Conservation (phyloP, 495 filamentous ascomycete genomes). For the Xylaria palmicola region DNA sequence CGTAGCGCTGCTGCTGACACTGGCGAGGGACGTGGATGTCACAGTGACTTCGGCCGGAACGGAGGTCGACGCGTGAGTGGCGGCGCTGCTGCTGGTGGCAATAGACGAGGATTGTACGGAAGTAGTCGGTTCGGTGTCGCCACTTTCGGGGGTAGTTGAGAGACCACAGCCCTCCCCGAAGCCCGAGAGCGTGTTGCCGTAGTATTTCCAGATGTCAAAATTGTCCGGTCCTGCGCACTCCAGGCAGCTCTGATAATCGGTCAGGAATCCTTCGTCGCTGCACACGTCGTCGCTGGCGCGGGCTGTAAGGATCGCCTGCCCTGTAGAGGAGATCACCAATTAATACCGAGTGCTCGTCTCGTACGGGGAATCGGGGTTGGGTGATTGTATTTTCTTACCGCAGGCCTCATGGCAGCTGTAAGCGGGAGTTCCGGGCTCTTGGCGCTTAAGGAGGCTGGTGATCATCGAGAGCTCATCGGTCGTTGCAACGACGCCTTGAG, state of each 20-base stretch:
- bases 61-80: background rate
- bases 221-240: constrained; percentile 46
- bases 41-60: background rate
- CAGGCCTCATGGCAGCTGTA: constrained; percentile 53
- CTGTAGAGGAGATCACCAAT: constrained; percentile 20
- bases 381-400: constrained; percentile 30
- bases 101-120: too few species aligned
- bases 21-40: background rate
- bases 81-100: too few species aligned
- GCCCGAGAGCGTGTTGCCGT: constrained; percentile 37
- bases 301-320: constrained; percentile 41
- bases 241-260: constrained; percentile 42
- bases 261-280: constrained; percentile 39
- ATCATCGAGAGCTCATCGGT: constrained; percentile 19
- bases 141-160: constrained; percentile 34
- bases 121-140: background rate
- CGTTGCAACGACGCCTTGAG: constrained; percentile 18
- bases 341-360: background rate
- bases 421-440: constrained; percentile 41
- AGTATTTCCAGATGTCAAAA: constrained; percentile 40
- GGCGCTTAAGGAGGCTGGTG: constrained; percentile 31
- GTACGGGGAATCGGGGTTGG: background rate
- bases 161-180: constrained; percentile 42
- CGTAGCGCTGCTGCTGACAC: background rate
- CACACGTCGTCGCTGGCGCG: constrained; percentile 37